Evolutionary conservation across 768 basidiomycete species (phyloP).

Genomic region (Kockovaella imperatae): DNA sequence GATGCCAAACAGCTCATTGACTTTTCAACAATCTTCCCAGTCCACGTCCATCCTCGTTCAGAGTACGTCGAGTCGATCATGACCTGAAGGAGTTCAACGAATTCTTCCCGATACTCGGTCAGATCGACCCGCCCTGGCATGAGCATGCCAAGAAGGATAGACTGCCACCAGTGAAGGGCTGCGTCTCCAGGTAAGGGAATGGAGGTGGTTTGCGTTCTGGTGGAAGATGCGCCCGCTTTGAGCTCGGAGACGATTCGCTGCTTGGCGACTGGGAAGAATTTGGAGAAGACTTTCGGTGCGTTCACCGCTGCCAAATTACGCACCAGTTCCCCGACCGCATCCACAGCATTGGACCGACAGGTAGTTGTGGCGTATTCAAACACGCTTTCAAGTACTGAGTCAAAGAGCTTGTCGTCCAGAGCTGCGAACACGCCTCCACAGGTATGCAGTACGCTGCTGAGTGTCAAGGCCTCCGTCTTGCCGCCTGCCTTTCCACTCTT

Average conservation of each 20-base stretch:
- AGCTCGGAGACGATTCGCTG: slow-evolving; percentile 74
- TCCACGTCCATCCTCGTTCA: slow-evolving; percentile 75
- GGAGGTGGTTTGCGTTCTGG: slow-evolving; percentile 55
- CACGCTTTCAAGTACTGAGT: slow-evolving; percentile 71
- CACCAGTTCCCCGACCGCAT: slow-evolving; percentile 80
- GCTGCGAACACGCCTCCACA: slow-evolving; percentile 51
- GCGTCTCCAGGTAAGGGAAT: slow-evolving; percentile 60
- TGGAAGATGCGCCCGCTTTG: slow-evolving; percentile 61
- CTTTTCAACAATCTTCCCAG: slow-evolving; percentile 66
- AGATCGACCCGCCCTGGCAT: slow-evolving; percentile 27
- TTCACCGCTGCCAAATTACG: slow-evolving; percentile 71
- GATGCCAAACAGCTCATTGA: slow-evolving; percentile 66
- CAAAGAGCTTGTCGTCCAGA: slow-evolving; percentile 66
- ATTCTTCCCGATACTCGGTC: slow-evolving; percentile 14
- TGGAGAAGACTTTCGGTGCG: slow-evolving; percentile 65
- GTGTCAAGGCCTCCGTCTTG: slow-evolving; percentile 46
- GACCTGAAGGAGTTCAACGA: slow-evolving; percentile 51
- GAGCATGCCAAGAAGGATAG: slow-evolving; percentile 28
- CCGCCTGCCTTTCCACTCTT: slow-evolving; percentile 59
- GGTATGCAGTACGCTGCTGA: slow-evolving; percentile 42
- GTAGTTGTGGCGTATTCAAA: slow-evolving; percentile 82
- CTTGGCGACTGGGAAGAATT: slow-evolving; percentile 70
- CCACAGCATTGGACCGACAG: slow-evolving; percentile 81
- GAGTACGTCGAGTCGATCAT: slow-evolving; percentile 66
- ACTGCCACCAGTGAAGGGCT: slow-evolving; percentile 67